A percentile compares a stretch with the other conserved stretches of the same genome.
These are phyloP conservation scores for Iris macrosiphon DNA, from an alignment of 106 monocot species.

Conservation along the genomic window DNA sequence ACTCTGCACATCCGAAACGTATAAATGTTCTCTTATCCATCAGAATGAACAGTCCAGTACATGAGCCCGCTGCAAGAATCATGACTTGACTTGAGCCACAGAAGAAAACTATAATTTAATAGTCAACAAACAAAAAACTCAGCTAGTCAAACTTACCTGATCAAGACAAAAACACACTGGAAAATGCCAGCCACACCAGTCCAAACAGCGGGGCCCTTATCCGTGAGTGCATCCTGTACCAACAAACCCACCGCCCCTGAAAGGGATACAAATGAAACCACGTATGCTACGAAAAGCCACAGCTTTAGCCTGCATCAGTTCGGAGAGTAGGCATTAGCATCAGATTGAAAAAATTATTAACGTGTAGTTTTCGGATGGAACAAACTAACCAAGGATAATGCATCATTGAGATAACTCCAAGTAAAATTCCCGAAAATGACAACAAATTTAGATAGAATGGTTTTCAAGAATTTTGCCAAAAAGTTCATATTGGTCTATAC, in stretches of 20 bases:
- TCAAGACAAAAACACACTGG: conserved; percentile 77
- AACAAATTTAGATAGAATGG: no score
- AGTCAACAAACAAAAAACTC: background rate
- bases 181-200: conserved; percentile 75
- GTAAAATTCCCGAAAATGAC: no score
- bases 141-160: conserved; percentile 40
- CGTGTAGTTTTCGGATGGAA: no score
- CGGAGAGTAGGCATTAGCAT: background rate
- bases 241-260: conserved; percentile 73
- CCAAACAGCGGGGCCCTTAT: conserved; percentile 67
- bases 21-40: no score
- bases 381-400: no score
- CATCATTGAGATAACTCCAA: no score
- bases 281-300: conserved; percentile 87
- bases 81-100: background rate
- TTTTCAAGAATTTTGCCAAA: no score
- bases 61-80: conserved; percentile 57
- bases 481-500: no score
- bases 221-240: conserved; percentile 76
- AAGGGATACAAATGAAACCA: conserved; percentile 87
- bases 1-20: no score
- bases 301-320: conserved; percentile 77
- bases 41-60: conserved; percentile 65
- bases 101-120: background rate
- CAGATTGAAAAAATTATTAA: no score